Evolutionary conservation across 331 rosid species (phyloP).

Genomic region (Arachis monticola): DNA sequence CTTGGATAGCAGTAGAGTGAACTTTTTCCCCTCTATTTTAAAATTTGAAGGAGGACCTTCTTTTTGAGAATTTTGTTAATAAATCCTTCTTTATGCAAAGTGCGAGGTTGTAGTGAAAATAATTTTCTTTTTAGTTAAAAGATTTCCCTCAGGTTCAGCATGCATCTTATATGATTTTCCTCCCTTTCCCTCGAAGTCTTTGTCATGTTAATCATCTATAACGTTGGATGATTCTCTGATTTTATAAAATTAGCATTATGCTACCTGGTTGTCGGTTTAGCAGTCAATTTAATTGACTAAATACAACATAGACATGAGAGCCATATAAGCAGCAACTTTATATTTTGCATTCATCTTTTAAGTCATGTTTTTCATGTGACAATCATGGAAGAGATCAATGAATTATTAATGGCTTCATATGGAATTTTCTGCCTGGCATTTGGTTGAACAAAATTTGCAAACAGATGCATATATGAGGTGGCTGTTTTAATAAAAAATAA

Average conservation of each 20-base stretch:
- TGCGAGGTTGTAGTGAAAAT: background rate
- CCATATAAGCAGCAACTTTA: conserved; percentile 5
- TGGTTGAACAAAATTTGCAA: conserved; percentile 17
- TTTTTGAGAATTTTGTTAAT: background rate
- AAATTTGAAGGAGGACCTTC: background rate
- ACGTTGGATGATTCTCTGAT: background rate
- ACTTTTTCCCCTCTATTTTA: background rate
- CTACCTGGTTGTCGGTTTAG: background rate
- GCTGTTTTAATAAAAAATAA: background rate
- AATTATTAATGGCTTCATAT: conserved; percentile 23
- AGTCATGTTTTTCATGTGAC: conserved; percentile 5
- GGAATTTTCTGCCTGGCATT: conserved; percentile 29
- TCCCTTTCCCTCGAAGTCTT: conserved; percentile 9
- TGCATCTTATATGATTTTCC: background rate
- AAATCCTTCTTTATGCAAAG: conserved; percentile 4
- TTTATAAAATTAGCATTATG: background rate
- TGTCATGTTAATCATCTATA: background rate
- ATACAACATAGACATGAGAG: conserved; percentile 1
- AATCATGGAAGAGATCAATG: conserved; percentile 4
- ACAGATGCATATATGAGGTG: conserved; percentile 4
- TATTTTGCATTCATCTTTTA: background rate
- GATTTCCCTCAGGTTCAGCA: background rate
- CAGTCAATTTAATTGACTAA: conserved; percentile 4
- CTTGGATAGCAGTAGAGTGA: background rate
- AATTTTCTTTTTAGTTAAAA: background rate